Conservation (phyloP, 108 stramenopile genomes). For the Nannochloropsis gaditana region DNA sequence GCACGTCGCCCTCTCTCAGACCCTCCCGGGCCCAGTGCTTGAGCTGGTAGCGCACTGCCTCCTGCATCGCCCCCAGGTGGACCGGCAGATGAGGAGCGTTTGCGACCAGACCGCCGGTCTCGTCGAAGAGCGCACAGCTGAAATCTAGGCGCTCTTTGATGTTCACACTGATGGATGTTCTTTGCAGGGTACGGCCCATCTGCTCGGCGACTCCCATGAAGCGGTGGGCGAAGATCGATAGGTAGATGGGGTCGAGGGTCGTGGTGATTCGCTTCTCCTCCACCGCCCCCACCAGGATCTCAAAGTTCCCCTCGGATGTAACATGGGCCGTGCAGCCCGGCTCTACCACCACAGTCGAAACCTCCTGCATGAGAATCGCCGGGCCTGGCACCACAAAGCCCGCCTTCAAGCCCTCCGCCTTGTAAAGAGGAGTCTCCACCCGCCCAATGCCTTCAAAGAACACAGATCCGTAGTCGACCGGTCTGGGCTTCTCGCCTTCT, state of each 20-base stretch:
- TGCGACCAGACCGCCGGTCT: conserved; percentile 88
- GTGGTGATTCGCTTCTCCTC: conserved; percentile 17
- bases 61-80: conserved; percentile 94
- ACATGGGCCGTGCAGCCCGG: conserved; percentile 75
- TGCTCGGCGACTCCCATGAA: conserved; percentile 99
- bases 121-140: conserved; percentile 86
- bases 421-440: conserved; percentile 75
- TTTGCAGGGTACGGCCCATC: conserved; percentile 92
- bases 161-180: conserved; percentile 84
- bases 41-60: conserved; percentile 72
- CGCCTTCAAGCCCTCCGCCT: conserved; percentile 60
- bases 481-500: conserved; percentile 31
- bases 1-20: conserved; percentile 86
- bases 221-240: conserved; percentile 49
- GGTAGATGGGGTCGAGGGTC: conserved; percentile 29
- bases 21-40: conserved; percentile 78
- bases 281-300: conserved; percentile 62
- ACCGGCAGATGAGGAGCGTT: conserved; percentile 99
- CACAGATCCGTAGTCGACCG: conserved; percentile 49
- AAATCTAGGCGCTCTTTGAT: conserved; percentile 99
- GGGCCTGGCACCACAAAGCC: conserved; percentile 78
- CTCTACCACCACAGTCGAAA: conserved; percentile 90
- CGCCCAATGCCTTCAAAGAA: conserved; percentile 86
- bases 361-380: conserved; percentile 83
- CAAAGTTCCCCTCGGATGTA: conserved; percentile 79